Percentiles rank a stretch among this genome's conserved stretches.
Conservation (phyloP, 495 filamentous ascomycete genomes). For the Neurospora sublineolata region DNA sequence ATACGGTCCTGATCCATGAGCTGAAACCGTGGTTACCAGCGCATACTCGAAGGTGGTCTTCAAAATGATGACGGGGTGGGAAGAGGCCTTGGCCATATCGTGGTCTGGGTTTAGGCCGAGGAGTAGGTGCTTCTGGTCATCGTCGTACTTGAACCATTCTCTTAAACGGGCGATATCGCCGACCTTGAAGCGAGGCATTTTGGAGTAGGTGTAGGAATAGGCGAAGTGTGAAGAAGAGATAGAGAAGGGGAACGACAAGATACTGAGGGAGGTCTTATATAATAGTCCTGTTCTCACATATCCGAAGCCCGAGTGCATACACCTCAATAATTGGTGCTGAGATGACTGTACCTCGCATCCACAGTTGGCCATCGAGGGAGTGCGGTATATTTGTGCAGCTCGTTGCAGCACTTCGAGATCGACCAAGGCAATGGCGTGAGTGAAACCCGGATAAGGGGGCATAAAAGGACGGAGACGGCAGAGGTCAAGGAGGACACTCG, state of each 20-base stretch:
- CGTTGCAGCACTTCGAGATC: background rate
- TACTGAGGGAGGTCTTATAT: background rate
- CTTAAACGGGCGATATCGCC: no score
- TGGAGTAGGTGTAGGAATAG: no score
- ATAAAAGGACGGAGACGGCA: background rate
- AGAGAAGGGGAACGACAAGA: background rate
- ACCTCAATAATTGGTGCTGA: background rate
- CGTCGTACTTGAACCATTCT: no score
- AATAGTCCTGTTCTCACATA: background rate
- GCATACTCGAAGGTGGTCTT: no score
- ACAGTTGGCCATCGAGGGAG: background rate
- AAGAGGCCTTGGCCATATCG: no score
- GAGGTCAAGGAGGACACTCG: background rate
- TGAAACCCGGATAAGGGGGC: background rate
- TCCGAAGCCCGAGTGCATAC: background rate
- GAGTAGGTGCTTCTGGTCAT: no score
- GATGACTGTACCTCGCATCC: background rate
- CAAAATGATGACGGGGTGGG: no score
- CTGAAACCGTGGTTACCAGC: background rate
- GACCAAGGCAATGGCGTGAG: background rate
- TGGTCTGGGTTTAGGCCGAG: no score
- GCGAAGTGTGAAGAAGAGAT: background rate
- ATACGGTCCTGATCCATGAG: background rate
- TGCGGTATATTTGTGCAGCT: background rate
- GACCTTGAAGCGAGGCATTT: no score